Conservation (phyloP, 441 rosid genomes). For the Adansonia grandidieri region DNA sequence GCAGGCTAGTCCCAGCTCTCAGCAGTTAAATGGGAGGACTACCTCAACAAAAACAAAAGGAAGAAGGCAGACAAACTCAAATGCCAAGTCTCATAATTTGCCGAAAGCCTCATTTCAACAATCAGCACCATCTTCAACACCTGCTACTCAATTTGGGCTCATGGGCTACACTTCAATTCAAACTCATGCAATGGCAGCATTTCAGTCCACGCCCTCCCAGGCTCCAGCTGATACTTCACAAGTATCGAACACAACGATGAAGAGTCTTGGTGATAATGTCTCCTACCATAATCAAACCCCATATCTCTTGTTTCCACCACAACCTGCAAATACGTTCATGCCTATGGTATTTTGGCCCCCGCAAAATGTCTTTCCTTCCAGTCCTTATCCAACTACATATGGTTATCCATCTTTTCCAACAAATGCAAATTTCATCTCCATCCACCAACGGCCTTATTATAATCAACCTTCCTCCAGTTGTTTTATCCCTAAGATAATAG, state of each 20-base stretch:
- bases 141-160: conserved; percentile 40
- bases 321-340: conserved; percentile 46
- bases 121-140: conserved; percentile 29
- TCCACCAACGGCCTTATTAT: conserved; percentile 42
- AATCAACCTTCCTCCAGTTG: conserved; percentile 35
- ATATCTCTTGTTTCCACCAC: conserved; percentile 41
- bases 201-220: conserved; percentile 37
- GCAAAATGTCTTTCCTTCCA: conserved; percentile 45
- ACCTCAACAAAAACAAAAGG: conserved; percentile 38
- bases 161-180: conserved; percentile 40
- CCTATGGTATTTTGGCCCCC: conserved; percentile 66
- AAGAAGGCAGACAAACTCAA: conserved; percentile 39
- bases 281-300: conserved; percentile 43
- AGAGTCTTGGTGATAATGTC: conserved; percentile 26
- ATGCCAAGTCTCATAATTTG: conserved; percentile 26
- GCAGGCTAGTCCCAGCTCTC: conserved; percentile 36
- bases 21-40: conserved; percentile 34
- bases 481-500: conserved; percentile 30
- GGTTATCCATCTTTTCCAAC: conserved; percentile 43
- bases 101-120: conserved; percentile 39
- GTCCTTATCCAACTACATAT: conserved; percentile 42
- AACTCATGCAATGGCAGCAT: conserved; percentile 38
- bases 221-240: conserved; percentile 24
- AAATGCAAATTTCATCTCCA: conserved; percentile 37
- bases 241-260: conserved; percentile 25